These are phyloP conservation scores for Suhomyces tanzawaensis DNA, from an alignment of 805 yeast genomes.

Conservation along the genomic window DNA sequence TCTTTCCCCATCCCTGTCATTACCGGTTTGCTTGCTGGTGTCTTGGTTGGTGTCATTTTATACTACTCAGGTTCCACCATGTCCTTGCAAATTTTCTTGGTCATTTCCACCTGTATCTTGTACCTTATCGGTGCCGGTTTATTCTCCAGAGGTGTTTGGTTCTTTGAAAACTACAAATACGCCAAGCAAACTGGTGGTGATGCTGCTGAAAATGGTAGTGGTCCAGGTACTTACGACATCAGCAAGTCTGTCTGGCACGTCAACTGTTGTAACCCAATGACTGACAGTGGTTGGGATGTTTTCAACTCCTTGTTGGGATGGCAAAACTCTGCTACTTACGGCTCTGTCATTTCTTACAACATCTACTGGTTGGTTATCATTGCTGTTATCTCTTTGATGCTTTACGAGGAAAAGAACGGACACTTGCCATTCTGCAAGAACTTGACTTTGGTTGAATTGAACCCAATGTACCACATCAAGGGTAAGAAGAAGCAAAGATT, in stretches of 20 bases:
- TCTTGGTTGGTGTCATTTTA: conserved; percentile 62
- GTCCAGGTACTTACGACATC: conserved; percentile 93
- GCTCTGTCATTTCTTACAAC: conserved; percentile 87
- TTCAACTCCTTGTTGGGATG: conserved; percentile 94
- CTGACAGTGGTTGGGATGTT: conserved; percentile 94
- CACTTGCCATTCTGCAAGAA: conserved; percentile 68
- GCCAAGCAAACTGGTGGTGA: conserved; percentile 82
- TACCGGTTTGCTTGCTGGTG: conserved; percentile 80
- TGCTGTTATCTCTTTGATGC: conserved; percentile 54
- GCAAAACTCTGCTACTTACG: conserved; percentile 95
- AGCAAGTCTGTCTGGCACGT: conserved; percentile 86
- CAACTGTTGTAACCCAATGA: conserved; percentile 93
- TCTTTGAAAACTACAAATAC: conserved; percentile 69
- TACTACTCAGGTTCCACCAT: conserved; percentile 80
- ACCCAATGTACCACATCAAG: conserved; percentile 36
- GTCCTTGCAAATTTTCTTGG: conserved; percentile 84
- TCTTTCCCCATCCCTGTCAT: conserved; percentile 94
- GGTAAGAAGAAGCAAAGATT: conserved; percentile 33
- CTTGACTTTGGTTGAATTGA: conserved; percentile 30
- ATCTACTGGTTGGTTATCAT: conserved; percentile 80
- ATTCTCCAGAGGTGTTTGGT: conserved; percentile 92
- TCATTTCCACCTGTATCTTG: conserved; percentile 82
- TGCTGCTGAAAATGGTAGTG: conserved; percentile 88
- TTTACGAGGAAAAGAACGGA: conserved; percentile 80
- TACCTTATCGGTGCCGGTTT: conserved; percentile 90